Base-by-base conservation (phyloP, 1,284 basidiomycete species). In the Tylopilus microsporus region DNA sequence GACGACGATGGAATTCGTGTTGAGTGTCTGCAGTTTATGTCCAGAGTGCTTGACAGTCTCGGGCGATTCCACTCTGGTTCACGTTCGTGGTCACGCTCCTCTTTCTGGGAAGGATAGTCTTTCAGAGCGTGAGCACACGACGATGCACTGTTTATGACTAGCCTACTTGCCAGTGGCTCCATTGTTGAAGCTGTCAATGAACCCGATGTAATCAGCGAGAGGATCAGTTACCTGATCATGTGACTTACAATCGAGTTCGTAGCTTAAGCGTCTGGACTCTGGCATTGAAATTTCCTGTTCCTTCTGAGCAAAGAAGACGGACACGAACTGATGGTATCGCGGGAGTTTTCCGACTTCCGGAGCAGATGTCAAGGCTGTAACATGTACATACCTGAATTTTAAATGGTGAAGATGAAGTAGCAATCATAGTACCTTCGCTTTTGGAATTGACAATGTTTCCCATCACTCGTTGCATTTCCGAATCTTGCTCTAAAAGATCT, bases 401-500 rank as follows among this genome's bases (percentile, higher is more conserved):
- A 11, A 37, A 37, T 13, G 13, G 41, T 30, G 46, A 42, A 41
- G n/a, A 30, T 16, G 56, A 49, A 50, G 36, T 21, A 46, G 10
- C 0, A 53, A 57, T 37, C 53, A 52, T 60, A 70, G n/a, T n/a
- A n/a, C 70, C 69, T 68, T 73, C 70, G 42, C 41, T 70, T 43
- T 71, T 72, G 12, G 72, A 74, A 63, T 78, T 84, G 52, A 84
- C 80, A 55, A 81, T 66, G 16, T 76, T 81, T 43, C 81, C 76
- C 68, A 90, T 80, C n/a, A 77, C 82, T 52, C 81, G 77, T 56
- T 83, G 84, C 87, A 90, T 89, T 65, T 86, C 85, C 3, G 86
- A 86, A 65, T 89, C 84, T 55, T 82, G 79, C 19, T 87, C 86
- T 60, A 90, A 70, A 16, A 90, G 76, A 73, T 90, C 87, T 89